These are phyloP conservation scores for Trichoderma virens DNA, from an alignment of 495 filamentous ascomycete genomes.

Conservation along the genomic window DNA sequence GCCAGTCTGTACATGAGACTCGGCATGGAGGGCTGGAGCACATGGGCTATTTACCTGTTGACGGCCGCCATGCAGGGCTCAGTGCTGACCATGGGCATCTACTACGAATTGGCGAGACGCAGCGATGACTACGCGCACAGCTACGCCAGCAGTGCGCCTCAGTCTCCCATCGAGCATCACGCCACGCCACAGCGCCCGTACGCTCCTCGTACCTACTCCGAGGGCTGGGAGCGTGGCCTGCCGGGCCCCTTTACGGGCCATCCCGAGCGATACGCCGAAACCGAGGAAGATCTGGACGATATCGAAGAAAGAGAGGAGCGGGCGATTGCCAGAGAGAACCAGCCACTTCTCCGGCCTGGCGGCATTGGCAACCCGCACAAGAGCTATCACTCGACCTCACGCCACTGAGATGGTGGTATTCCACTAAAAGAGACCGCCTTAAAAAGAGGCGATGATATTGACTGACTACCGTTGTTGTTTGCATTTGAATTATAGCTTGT, in stretches of 20 bases:
- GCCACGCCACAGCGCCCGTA: conserved; percentile 13
- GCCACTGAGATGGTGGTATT: conserved; percentile 11
- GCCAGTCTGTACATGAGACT: conserved; percentile 73
- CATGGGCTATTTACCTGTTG: conserved; percentile 81
- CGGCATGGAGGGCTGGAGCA: conserved; percentile 83
- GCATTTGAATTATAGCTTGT: too few relatives aligned
- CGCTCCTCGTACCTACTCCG: conserved; percentile 16
- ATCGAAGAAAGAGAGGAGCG: conserved; percentile 34
- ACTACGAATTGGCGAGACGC: conserved; percentile 51
- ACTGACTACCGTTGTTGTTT: background rate
- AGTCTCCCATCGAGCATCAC: conserved; percentile 11
- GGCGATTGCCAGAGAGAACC: conserved; percentile 33
- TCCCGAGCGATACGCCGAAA: conserved; percentile 31
- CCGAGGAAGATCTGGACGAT: conserved; percentile 31
- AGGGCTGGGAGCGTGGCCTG: conserved; percentile 24
- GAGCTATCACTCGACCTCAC: conserved; percentile 22
- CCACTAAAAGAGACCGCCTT: background rate
- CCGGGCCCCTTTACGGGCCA: conserved; percentile 33
- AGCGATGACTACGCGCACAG: background rate
- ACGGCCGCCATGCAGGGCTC: conserved; percentile 80
- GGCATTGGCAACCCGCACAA: conserved; percentile 25
- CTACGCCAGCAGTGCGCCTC: conserved; percentile 12
- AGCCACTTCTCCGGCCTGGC: conserved; percentile 33
- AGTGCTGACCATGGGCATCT: conserved; percentile 72
- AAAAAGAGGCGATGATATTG: background rate